Base-by-base conservation (phyloP, 2,329 filamentous ascomycete genomes). In the Alternaria novae-zelandiae region DNA sequence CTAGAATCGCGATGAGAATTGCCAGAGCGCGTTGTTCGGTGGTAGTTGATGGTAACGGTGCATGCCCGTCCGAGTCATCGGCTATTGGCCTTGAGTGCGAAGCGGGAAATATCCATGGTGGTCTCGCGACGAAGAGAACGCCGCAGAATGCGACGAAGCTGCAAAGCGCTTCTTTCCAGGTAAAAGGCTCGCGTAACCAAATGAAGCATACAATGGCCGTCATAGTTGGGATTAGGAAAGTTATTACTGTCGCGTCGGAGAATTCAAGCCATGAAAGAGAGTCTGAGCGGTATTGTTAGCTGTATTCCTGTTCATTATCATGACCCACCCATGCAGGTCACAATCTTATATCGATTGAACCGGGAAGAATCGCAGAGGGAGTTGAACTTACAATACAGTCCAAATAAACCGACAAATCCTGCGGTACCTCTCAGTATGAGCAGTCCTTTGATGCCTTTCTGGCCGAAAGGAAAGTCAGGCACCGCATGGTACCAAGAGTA, bases 211-310 rank as follows among this genome's bases (percentile, higher is more conserved):
- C 86, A 77, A 93, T 91, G 53, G 91, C 92, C 9, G 91, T 88
- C 15, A 96, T 84, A 8, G 90, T 90, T 0, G 93, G 94, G 0
- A 90, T 87, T 7, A 97, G 84, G 75, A 97, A 97, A 9, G 92
- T 94, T 53, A 97, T 90, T 28, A 96, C 93, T 0, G 92, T 95
- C 2, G 93, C 92, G 75, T 97, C 93, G 12, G 92, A 91, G 3
- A 97, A 85, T 0, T 92, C 91, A 4, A 97, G 86, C 74, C 95
- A 96, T 73, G 91, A 87, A 57, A 91, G 81, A 6, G 87, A 89
- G 72, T 88, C 83, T 84, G 57, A 3, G 21, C n/a, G 36, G 4
- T 41, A 41, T 3, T 41, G 36, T 41, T 41, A 41, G 36, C 36
- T 41, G 3, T 41, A 41, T 3, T 41, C 36, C 36, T 3, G 36